Evolutionary conservation across 2,329 filamentous ascomycete species (phyloP), one percentile per base, ranked within the genome.

Genomic region (Mariannaea sp.): DNA sequence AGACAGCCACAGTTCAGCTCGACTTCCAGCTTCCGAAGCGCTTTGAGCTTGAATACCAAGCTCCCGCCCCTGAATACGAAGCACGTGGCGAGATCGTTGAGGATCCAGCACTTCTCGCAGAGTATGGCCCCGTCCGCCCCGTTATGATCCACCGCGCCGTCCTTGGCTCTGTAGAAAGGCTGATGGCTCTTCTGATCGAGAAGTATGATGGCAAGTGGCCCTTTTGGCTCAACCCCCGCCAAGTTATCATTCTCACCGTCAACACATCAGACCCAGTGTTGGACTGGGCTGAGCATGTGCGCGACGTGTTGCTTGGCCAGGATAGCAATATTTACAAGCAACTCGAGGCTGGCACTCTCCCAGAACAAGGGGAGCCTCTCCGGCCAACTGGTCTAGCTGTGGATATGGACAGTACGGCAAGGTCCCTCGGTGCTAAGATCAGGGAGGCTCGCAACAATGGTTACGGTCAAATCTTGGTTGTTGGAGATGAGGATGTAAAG

Each of bases 11-110:
- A 0, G 87, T 96, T 44, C 91, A 96, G 75, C 82, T 96, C 22
- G 91, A 96, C 70, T 95, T 96, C 70, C 92, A 96, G 71, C 79
- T 96, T 2, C 91, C 91, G 1, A 88, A 90, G 67, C 84, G 90
- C 10, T 96, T 96, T 67, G 83, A 83, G 39, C 76, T 96, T 29
- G 81, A 86, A 65, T 96, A 96, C 66, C 78, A 84, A 65, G 85
- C 86, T 1, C 86, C 87, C 0, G 84, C 85, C 0, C 84, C 86
- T 0, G 84, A 86, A 58, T 68, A 80, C 14, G 85, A 89, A 64
- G 74, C 76, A 19, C 75, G 77, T 50, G 77, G 83, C 39, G 71
- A 79, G 66, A 76, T 72, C 1, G 81, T 80, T 1, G 71, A 71
- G 0, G 79, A 85, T 52, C 68, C 78, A 0, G 70, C 69, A 3